Percentiles rank a stretch among this genome's conserved stretches.
Evolutionary conservation across 1,284 basidiomycete species (phyloP).

Genomic region (Sutorius eximius): DNA sequence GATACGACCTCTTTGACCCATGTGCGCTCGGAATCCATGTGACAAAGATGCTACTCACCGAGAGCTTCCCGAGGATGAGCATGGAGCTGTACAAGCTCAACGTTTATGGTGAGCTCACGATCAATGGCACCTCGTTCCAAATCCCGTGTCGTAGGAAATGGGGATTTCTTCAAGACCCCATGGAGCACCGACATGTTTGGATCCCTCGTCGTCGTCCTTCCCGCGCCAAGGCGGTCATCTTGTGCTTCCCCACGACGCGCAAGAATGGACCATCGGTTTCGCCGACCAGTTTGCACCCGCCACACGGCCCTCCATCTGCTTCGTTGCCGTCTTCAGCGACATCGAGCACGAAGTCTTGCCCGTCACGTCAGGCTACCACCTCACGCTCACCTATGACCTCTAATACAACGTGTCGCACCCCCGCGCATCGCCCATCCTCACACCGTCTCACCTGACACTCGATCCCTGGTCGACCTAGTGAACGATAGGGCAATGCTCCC

Average conservation of each 20-base stretch:
- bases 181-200: constrained; percentile 35
- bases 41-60: constrained; percentile 29
- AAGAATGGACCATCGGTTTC: neutral
- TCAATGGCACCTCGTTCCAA: neutral
- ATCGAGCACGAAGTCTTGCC: too few relatives aligned
- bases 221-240: constrained; percentile 39
- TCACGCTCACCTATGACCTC: neutral
- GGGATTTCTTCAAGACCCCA: constrained; percentile 28
- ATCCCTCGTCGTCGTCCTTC: constrained; percentile 41
- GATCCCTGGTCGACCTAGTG: neutral
- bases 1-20: constrained; percentile 31
- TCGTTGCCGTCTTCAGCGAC: neutral
- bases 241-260: constrained; percentile 26
- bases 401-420: neutral
- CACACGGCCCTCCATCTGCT: neutral
- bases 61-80: neutral
- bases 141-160: neutral
- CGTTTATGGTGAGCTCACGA: constrained; percentile 33
- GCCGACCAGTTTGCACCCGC: neutral
- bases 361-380: too few relatives aligned
- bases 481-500: neutral
- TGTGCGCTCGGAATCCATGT: constrained; percentile 9
- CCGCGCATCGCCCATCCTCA: neutral
- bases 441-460: neutral
- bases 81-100: constrained; percentile 42